Evolutionary conservation across 192 early-diverging fungal species (phyloP).

Genomic region (Backusella luteola): DNA sequence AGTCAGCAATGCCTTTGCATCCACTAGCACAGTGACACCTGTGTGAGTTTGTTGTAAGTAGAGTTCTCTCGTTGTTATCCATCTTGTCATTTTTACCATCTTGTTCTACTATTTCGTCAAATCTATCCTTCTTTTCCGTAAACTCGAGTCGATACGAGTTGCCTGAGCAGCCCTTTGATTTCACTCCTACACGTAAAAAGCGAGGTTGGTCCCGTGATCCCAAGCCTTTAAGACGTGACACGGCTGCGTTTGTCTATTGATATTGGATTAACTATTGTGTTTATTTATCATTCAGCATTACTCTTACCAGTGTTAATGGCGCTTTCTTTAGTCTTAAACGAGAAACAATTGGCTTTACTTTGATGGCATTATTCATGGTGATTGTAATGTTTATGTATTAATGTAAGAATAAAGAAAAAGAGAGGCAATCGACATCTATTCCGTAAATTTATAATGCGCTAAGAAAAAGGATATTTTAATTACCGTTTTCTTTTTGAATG

Average conservation of each 20-base stretch:
- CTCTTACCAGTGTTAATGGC: conserved; percentile 31
- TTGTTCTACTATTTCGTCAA: conserved; percentile 92
- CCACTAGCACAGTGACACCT: conserved; percentile 93
- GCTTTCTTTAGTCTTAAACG: conserved; percentile 34
- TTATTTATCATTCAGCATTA: not conserved
- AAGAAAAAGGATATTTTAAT: not conserved
- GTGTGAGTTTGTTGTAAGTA: too few relatives aligned
- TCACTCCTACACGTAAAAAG: conserved; percentile 83
- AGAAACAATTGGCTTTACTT: not conserved
- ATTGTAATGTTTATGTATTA: not conserved
- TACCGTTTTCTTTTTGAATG: not conserved
- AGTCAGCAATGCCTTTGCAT: conserved; percentile 91
- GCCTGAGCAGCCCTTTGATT: conserved; percentile 95
- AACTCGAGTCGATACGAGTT: conserved; percentile 86
- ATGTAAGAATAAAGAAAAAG: not conserved
- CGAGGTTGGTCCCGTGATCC: conserved; percentile 54
- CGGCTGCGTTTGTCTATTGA: conserved; percentile 76
- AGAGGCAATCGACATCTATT: not conserved
- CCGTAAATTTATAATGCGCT: not conserved
- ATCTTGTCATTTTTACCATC: conserved; percentile 66
- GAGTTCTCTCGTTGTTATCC: too few relatives aligned
- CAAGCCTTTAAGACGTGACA: conserved; percentile 62
- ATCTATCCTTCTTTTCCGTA: conserved; percentile 68
- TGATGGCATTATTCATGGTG: not conserved
- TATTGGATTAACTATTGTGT: not conserved